Base-by-base conservation (phyloP, 805 yeast species). In the Metschnikowia baotianmanensis region DNA sequence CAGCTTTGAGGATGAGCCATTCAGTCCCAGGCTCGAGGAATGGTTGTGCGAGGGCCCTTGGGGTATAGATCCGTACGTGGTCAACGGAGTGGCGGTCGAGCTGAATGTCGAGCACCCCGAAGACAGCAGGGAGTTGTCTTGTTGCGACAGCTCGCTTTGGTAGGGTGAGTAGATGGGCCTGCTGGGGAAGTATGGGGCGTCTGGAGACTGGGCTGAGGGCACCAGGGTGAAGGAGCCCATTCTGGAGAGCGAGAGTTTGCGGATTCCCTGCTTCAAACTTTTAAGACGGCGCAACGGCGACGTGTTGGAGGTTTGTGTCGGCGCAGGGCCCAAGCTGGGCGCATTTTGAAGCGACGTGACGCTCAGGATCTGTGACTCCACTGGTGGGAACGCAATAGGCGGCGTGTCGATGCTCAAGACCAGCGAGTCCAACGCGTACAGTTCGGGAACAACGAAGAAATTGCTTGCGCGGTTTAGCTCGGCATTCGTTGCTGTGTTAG, bases 231-330 rank as follows among this genome's bases (percentile, higher is more conserved):
- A 36, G 6, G 43, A 31, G 31, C 40, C 35, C 35, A 42, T 40
- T 18, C 52, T 49, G 7, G 48, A 46, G 18, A 67, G 50, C 13
- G 68, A 61, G 30, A 67, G 54, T 49, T 65, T 65, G 43, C 73
- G 54, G 15, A 69, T 65, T 4, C 71, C 69, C 13, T 61, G 58
- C 37, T 65, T 66, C 29, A 69, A 49, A 46, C 64, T 63, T 40
- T 63, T 66, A 36, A 68, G 54, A 35, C 69, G 55, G 37, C 59
- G 60, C 42, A 67, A 54, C 2, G 72, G 73, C 36, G 62, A 54
- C 22, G 58, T 49, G 39, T 26, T 40, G 35, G 40, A 5, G 13
- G 29, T 12, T 24, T 26, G 36, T 3, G 36, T 5, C 15, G 39
- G 27, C 10, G 43, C 17, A 5, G 39, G 31, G 18, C 36, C 31